These are phyloP conservation scores for Plenodomus biglobosus DNA, from an alignment of 2,329 filamentous ascomycete species.

Conservation along the genomic window DNA sequence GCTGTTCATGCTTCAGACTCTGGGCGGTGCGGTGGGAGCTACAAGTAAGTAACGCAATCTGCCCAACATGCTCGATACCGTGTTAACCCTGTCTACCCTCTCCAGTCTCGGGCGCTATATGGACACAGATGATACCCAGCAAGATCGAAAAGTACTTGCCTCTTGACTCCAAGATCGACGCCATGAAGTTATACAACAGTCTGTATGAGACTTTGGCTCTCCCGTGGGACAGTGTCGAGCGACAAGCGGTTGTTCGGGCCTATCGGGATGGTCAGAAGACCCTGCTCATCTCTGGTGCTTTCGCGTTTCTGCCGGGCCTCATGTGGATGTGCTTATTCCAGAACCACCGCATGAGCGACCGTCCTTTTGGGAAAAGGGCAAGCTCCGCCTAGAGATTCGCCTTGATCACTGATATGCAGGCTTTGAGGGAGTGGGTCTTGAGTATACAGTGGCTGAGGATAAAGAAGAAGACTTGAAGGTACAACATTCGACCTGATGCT, in stretches of 20 bases:
- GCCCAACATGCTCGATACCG: no score
- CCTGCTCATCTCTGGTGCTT: constrained; percentile 35
- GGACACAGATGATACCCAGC: constrained; percentile 58
- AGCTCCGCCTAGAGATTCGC: constrained; percentile 3
- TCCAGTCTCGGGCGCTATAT: constrained; percentile 63
- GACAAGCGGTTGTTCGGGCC: constrained; percentile 43
- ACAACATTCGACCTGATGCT: no score
- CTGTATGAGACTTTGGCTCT: constrained; percentile 58
- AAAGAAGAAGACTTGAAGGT: no score
- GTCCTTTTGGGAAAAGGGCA: constrained; percentile 9
- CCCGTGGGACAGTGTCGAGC: constrained; percentile 49
- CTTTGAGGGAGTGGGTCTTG: no score
- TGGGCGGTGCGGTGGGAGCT: constrained; percentile 48
- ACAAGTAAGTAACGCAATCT: no score
- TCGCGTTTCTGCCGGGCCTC: constrained; percentile 26
- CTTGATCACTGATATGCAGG: no score
- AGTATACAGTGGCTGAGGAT: no score
- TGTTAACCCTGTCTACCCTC: not conserved
- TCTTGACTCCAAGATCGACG: constrained; percentile 6
- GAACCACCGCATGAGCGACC: constrained; percentile 21
- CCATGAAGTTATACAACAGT: constrained; percentile 38
- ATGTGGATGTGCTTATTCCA: constrained; percentile 25
- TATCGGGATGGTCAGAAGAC: constrained; percentile 35
- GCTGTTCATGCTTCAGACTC: constrained; percentile 57
- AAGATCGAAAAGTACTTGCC: constrained; percentile 21